A percentile compares a stretch with the other conserved stretches of the same genome.
phyloP scores from a whole-genome alignment of 305 asterid genomes.

The Galium porrigens region DNA sequence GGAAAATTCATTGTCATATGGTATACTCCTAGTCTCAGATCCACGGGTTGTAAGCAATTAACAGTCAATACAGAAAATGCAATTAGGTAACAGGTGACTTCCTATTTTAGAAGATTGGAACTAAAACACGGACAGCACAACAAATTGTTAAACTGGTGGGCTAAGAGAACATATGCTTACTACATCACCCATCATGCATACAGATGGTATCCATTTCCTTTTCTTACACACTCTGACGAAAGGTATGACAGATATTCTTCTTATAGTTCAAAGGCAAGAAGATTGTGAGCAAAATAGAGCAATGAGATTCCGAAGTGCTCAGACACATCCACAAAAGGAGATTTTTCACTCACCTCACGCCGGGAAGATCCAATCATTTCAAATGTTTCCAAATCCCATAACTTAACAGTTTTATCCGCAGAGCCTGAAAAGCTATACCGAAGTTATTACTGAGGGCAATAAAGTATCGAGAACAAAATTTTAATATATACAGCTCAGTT shows the following conservation, averaged over 20 bases:
- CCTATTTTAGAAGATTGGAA: background rate
- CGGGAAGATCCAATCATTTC: constrained; percentile 95
- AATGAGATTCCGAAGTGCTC: background rate
- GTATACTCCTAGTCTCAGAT: background rate
- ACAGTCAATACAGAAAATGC: background rate
- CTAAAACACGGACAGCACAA: background rate
- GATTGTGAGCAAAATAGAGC: background rate
- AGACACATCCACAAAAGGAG: background rate
- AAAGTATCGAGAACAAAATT: background rate
- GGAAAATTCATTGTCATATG: background rate
- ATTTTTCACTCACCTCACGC: constrained; percentile 51
- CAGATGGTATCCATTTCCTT: background rate
- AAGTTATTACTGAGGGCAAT: constrained; percentile 1
- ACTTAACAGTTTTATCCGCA: constrained; percentile 86
- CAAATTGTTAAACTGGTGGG: background rate
- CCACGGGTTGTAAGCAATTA: background rate
- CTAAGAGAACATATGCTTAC: background rate
- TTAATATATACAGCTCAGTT: background rate
- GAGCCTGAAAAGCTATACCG: constrained; percentile 50
- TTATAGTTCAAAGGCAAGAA: background rate
- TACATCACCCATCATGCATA: background rate
- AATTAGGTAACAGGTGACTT: background rate
- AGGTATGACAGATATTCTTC: background rate
- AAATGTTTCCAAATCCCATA: constrained; percentile 99
- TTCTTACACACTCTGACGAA: background rate